Percentiles rank a stretch among this genome's conserved stretches.
Conservation (phyloP, 2,329 filamentous ascomycete species). For the Colletotrichum eremochloae region DNA sequence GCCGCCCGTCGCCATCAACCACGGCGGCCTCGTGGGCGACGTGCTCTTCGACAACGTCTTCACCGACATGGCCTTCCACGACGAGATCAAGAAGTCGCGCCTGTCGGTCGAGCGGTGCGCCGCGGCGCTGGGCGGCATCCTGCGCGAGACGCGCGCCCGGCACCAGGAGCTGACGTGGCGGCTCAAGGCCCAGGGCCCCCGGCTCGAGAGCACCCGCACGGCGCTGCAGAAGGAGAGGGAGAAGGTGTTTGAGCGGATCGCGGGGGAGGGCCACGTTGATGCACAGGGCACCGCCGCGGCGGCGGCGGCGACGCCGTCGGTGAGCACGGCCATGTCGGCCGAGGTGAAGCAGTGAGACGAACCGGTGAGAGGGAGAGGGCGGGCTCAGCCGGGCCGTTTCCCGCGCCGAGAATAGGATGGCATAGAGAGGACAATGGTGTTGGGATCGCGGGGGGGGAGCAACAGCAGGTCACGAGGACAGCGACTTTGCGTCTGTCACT, state of each 20-base stretch:
- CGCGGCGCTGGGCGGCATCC: slow-evolving; percentile 50
- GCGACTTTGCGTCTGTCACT: background rate
- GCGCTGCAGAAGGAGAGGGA: slow-evolving; percentile 61
- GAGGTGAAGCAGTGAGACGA: background rate
- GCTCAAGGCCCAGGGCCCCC: slow-evolving; percentile 48
- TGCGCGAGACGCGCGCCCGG: slow-evolving; percentile 50
- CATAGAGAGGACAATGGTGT: too few species aligned
- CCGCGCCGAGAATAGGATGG: background rate
- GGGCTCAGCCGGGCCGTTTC: background rate
- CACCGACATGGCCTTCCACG: slow-evolving; percentile 64
- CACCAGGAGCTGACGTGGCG: slow-evolving; percentile 49
- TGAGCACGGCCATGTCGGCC: background rate
- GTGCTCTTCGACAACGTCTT: slow-evolving; percentile 70
- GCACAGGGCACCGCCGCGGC: background rate
- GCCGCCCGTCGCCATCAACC: slow-evolving; percentile 57
- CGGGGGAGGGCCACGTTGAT: background rate
- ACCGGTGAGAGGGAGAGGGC: background rate
- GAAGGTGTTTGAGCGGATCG: slow-evolving; percentile 54
- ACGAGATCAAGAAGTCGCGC: slow-evolving; percentile 62
- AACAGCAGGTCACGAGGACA: background rate
- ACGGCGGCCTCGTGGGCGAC: slow-evolving; percentile 62
- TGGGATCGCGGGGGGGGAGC: background rate
- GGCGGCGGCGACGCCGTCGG: background rate
- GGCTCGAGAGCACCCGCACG: slow-evolving; percentile 51
- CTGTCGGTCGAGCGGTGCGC: slow-evolving; percentile 53